phyloP scores from a whole-genome alignment of 2,329 filamentous ascomycete species.

The Pestalotiopsis sp. region DNA sequence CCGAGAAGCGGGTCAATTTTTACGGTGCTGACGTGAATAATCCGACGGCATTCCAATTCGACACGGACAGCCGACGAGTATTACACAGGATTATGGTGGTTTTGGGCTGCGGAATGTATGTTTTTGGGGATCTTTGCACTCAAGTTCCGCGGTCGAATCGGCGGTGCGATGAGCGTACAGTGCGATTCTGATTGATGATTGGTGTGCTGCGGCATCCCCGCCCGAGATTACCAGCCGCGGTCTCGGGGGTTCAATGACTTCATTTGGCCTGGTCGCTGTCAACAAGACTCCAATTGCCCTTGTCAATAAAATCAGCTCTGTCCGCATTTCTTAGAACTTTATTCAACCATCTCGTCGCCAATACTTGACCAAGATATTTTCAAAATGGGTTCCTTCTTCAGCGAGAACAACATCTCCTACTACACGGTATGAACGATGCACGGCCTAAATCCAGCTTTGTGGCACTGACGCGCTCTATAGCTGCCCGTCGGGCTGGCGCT shows the following conservation, averaged over 20 bases:
- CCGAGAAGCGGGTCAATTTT: not conserved
- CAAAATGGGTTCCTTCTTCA: slow-evolving; percentile 28
- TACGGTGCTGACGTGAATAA: not conserved
- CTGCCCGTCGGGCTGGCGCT: slow-evolving; percentile 28
- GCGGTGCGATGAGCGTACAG: not conserved
- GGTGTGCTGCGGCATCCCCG: not conserved
- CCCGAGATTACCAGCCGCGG: not conserved
- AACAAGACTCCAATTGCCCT: not conserved
- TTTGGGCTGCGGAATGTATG: not conserved
- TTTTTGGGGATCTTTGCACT: not conserved
- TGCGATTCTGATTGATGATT: not conserved
- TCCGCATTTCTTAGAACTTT: not conserved
- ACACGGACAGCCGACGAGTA: not conserved
- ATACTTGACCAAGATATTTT: not conserved
- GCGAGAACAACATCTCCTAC: slow-evolving; percentile 34
- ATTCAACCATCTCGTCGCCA: not conserved
- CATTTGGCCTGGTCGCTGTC: not conserved
- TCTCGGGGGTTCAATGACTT: not conserved
- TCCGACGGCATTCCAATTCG: not conserved
- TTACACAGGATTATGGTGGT: not conserved
- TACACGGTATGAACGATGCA: slow-evolving; percentile 26
- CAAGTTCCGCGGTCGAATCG: not conserved
- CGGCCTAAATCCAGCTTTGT: not conserved
- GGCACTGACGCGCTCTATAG: slow-evolving; percentile 19
- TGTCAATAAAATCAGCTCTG: not conserved